These are phyloP conservation scores for Penicillium subrubescens DNA, from an alignment of 495 filamentous ascomycete species.

Conservation along the genomic window DNA sequence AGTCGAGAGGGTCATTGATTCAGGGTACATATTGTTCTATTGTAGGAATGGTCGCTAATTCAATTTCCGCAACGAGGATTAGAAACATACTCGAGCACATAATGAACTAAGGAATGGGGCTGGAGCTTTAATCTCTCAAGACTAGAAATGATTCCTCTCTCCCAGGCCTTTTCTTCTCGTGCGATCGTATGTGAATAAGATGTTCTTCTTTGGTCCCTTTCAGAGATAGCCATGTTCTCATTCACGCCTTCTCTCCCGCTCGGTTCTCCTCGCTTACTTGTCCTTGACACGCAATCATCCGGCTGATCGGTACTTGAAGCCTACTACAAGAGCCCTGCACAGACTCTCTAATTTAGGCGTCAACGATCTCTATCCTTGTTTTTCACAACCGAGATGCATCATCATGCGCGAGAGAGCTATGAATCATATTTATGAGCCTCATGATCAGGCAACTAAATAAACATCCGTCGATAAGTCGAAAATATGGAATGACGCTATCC, in stretches of 20 bases:
- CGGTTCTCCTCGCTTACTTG: neutral
- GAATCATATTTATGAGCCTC: neutral
- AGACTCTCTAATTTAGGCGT: neutral
- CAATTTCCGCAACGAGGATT: no score
- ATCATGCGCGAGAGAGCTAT: neutral
- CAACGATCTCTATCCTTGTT: neutral
- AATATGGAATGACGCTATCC: neutral
- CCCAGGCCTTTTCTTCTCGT: no score
- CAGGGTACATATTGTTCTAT: no score
- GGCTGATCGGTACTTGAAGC: neutral
- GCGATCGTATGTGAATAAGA: no score
- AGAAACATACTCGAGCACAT: no score
- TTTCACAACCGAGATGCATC: neutral
- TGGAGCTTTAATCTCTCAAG: no score
- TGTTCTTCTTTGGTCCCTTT: no score
- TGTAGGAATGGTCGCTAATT: no score
- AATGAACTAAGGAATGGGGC: no score
- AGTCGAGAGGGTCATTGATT: no score
- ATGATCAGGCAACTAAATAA: neutral
- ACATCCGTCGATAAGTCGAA: neutral
- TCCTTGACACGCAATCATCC: neutral
- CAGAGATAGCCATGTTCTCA: no score
- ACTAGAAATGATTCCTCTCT: no score
- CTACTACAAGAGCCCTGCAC: neutral
- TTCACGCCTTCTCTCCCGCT: neutral